Percentiles rank a stretch among this genome's conserved stretches.
Conservation (phyloP, 306 rosid genomes). For the Mucuna pruriens region DNA sequence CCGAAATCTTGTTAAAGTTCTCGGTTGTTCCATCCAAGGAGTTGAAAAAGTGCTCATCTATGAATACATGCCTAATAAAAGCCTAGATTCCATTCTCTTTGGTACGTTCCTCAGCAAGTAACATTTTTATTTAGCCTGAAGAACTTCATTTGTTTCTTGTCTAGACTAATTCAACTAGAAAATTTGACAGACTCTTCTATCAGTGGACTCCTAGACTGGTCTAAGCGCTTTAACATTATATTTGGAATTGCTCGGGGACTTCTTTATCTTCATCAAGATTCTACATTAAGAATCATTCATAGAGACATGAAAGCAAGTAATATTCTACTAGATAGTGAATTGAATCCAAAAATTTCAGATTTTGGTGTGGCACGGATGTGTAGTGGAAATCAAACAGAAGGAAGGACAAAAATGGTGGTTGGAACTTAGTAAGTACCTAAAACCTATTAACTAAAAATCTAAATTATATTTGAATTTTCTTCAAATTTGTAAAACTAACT, state of each 20-base stretch:
- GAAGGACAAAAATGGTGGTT: slow-evolving; percentile 22
- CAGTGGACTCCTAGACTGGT: slow-evolving; percentile 31
- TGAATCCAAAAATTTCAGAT: slow-evolving; percentile 47
- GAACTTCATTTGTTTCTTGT: not conserved
- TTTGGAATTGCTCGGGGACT: slow-evolving; percentile 41
- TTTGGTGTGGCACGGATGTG: slow-evolving; percentile 40
- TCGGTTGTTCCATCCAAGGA: slow-evolving; percentile 47
- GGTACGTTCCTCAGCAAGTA: slow-evolving; percentile 23
- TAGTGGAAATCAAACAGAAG: slow-evolving; percentile 28
- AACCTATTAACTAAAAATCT: not conserved
- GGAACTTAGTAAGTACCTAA: slow-evolving; percentile 39
- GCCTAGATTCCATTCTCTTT: slow-evolving; percentile 47
- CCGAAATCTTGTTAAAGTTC: slow-evolving; percentile 53
- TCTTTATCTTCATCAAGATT: slow-evolving; percentile 51
- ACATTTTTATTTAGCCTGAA: not conserved
- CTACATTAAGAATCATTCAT: slow-evolving; percentile 42
- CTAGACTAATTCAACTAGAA: not conserved
- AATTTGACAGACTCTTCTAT: slow-evolving; percentile 19
- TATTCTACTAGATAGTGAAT: slow-evolving; percentile 23
- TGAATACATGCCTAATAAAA: slow-evolving; percentile 44
- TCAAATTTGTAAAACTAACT: not conserved
- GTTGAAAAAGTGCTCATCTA: slow-evolving; percentile 40
- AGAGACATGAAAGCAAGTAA: slow-evolving; percentile 50
- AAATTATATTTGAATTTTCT: not conserved
- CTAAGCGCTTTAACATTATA: slow-evolving; percentile 35